A percentile compares a stretch with the other conserved stretches of the same genome.
Evolutionary conservation across 768 basidiomycete genomes (phyloP).

Genomic region (Suillus subluteus): DNA sequence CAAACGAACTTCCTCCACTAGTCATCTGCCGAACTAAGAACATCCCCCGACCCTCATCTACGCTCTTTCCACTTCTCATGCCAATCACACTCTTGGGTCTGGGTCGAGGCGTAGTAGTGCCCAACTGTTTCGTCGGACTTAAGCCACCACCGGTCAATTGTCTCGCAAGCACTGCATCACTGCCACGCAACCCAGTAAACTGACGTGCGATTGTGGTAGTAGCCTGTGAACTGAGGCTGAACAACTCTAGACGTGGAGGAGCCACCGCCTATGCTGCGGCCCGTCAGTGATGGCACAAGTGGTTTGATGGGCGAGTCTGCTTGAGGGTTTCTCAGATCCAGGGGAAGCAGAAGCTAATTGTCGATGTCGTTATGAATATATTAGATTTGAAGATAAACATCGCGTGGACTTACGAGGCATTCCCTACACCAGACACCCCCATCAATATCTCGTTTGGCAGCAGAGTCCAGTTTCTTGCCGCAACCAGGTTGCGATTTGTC

Average conservation of each 20-base stretch:
- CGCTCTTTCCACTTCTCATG: conserved; percentile 61
- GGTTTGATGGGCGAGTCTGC: conserved; percentile 56
- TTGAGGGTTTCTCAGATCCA: conserved; percentile 49
- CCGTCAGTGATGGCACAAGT: conserved; percentile 49
- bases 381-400: background rate
- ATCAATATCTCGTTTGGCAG: conserved; percentile 71
- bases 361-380: conserved; percentile 18
- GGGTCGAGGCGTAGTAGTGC: conserved; percentile 47
- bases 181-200: conserved; percentile 63
- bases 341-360: conserved; percentile 58
- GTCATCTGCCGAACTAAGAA: conserved; percentile 81
- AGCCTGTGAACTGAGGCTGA: conserved; percentile 63
- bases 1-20: conserved; percentile 44
- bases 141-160: conserved; percentile 72
- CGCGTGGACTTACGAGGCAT: conserved; percentile 61
- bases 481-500: conserved; percentile 73
- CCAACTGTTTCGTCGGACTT: conserved; percentile 74
- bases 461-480: conserved; percentile 82
- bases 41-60: conserved; percentile 71
- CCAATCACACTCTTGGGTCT: conserved; percentile 82
- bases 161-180: conserved; percentile 41
- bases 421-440: conserved; percentile 85
- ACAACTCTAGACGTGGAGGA: conserved; percentile 38
- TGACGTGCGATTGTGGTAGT: conserved; percentile 76
- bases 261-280: conserved; percentile 33